These are phyloP conservation scores for Otatea glauca DNA, from an alignment of 176 grass and related monocot genomes.

Conservation along the genomic window DNA sequence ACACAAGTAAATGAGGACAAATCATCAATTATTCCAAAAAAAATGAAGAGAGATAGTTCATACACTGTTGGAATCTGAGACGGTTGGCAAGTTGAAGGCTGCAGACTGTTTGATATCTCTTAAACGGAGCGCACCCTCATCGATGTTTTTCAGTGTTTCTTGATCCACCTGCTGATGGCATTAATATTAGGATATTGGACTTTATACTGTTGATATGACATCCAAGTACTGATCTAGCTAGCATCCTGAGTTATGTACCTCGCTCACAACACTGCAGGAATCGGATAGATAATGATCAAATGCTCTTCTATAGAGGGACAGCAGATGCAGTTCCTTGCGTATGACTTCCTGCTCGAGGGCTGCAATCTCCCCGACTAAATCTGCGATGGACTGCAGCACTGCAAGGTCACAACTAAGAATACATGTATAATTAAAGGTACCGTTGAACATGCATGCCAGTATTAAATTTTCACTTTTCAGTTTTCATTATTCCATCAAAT, in stretches of 20 bases:
- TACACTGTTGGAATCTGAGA: constrained; percentile 49
- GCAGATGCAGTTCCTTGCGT: constrained; percentile 78
- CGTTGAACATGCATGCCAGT: not conserved
- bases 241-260: constrained; percentile 35
- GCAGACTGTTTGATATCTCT: constrained; percentile 59
- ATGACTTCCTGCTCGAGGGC: constrained; percentile 80
- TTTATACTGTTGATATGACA: not conserved
- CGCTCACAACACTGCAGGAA: constrained; percentile 47
- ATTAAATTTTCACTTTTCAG: constrained; percentile 10
- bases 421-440: not conserved
- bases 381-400: constrained; percentile 60
- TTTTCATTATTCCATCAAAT: constrained; percentile 23
- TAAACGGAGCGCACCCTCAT: constrained; percentile 52
- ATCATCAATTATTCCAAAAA: too few species aligned
- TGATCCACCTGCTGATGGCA: constrained; percentile 46
- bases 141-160: constrained; percentile 41
- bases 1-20: too few species aligned
- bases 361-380: constrained; percentile 87
- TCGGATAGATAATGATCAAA: constrained; percentile 71
- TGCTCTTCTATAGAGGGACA: constrained; percentile 78
- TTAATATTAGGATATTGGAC: constrained; percentile 26
- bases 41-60: constrained; percentile 21
- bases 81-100: constrained; percentile 43
- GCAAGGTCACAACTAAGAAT: constrained; percentile 51
- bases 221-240: not conserved